Evolutionary conservation across 2,329 filamentous ascomycete genomes (phyloP).

Genomic region (Chaetomium olivaceum): DNA sequence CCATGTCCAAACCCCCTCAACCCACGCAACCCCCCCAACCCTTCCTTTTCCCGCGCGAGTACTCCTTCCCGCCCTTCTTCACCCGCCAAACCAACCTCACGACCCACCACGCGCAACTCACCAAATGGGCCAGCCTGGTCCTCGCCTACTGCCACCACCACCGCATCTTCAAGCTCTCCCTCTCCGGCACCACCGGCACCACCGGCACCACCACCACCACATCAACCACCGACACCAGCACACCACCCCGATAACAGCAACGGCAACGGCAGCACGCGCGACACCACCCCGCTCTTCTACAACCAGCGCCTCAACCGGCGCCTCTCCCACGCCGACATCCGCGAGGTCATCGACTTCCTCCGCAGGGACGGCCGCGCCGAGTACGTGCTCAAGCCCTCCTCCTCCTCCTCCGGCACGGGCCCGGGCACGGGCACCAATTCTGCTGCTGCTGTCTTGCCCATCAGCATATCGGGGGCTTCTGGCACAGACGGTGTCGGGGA

Average conservation of each 20-base stretch:
- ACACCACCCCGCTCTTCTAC: constrained; percentile 52
- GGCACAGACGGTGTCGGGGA: no score
- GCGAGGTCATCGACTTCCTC: constrained; percentile 62
- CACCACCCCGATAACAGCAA: constrained; percentile 26
- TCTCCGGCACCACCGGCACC: constrained; percentile 53
- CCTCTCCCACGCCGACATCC: constrained; percentile 52
- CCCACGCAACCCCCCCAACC: constrained; percentile 23
- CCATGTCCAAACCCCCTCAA: not conserved
- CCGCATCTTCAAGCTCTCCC: constrained; percentile 72
- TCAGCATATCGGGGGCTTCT: no score
- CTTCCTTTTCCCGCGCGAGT: constrained; percentile 63
- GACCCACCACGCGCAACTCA: constrained; percentile 73
- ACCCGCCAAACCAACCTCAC: constrained; percentile 73
- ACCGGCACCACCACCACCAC: constrained; percentile 40
- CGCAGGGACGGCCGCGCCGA: constrained; percentile 63
- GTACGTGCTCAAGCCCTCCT: constrained; percentile 42
- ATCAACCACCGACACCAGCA: constrained; percentile 31
- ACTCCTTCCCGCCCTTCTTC: constrained; percentile 84
- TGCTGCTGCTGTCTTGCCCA: not conserved
- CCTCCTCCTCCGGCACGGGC: no score
- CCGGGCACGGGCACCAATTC: no score
- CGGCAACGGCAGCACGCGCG: constrained; percentile 51
- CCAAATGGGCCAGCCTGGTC: constrained; percentile 84
- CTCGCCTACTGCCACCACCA: constrained; percentile 80
- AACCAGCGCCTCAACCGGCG: constrained; percentile 57